Base-by-base conservation (phyloP, 192 early-diverging fungal species). In the Polychytrium aggregatum region DNA sequence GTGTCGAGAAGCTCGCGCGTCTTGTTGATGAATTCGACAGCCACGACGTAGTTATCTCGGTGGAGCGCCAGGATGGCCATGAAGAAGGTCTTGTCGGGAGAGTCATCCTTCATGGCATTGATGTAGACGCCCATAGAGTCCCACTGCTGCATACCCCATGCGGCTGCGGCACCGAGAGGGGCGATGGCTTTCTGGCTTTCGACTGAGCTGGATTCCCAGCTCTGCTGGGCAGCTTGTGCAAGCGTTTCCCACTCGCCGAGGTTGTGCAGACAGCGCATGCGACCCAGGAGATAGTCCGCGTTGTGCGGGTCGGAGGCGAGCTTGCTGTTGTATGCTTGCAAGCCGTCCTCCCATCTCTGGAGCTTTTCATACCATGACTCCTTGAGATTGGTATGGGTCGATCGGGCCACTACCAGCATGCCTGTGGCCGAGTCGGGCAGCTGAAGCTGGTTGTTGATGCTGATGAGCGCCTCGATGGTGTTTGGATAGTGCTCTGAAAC, bases 401-500 rank as follows among this genome's bases (percentile, higher is more conserved):
- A 59, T 57, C 84, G 81, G 8, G 85, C 89, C 55, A 82, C 76
- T 6, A 74, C 83, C 36, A 92, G 61, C 52, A 91, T 87, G 47
- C 90, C 90, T 16, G 84, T 72, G 1, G 90, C 90, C 9, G 90
- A 83, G 60, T 92, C 90, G 18, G 83, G 78, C 50, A 85, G 79
- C 42, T 92, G 83, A 1, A 92, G 73, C 26, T 82, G 69, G 56
- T 85, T 87, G 62, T 92, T 92, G 48, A 90, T 85, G 34, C 71
- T 78, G 43, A 92, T 91, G 6, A 92, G 65, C 55, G 75, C 72
- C 50, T 85, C 85, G 16, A 88, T 83, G 0, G 79, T 81, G n/a
- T 10, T 24, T 16, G 49, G 14, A 9, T 11, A 16, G 9, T 48
- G 48, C 44, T 34, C 30, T 3, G 68, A 57, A 21, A 78, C 53